Evolutionary conservation across 345 rosid genomes (phyloP).

Genomic region (Eucalyptus curtisii): DNA sequence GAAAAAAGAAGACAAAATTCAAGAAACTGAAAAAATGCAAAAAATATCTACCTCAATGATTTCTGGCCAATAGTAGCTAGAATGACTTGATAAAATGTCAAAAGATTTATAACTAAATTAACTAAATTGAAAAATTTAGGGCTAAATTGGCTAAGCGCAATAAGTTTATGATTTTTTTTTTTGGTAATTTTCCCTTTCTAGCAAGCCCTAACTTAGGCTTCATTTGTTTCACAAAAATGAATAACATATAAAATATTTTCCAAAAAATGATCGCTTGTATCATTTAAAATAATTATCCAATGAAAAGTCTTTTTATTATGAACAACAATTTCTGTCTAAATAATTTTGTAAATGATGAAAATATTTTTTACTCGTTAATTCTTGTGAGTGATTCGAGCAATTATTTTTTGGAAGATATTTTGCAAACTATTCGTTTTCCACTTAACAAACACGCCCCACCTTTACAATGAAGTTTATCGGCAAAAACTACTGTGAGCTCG

Average conservation of each 20-base stretch:
- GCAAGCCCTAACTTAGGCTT: background rate
- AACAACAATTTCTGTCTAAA: background rate
- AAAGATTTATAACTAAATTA: too few species aligned
- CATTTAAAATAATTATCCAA: background rate
- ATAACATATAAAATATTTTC: too few species aligned
- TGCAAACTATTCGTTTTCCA: background rate
- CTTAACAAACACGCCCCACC: background rate
- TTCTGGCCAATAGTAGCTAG: too few species aligned
- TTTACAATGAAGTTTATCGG: background rate
- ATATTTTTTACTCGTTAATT: too few species aligned
- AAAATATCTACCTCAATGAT: too few species aligned
- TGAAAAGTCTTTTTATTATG: background rate
- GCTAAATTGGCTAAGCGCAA: fast-evolving
- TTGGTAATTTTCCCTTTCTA: background rate
- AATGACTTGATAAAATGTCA: background rate
- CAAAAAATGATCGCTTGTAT: background rate
- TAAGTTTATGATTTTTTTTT: background rate
- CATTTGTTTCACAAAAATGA: background rate
- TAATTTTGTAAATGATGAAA: background rate
- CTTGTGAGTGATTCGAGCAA: background rate
- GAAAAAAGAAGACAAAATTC: too few species aligned
- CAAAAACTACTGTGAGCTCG: background rate
- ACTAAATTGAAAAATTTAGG: background rate
- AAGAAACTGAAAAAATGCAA: too few species aligned
- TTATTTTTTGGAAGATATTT: too few species aligned